phyloP scores from a whole-genome alignment of 2,329 filamentous ascomycete genomes.

The Neocatenulostroma microsporum region DNA sequence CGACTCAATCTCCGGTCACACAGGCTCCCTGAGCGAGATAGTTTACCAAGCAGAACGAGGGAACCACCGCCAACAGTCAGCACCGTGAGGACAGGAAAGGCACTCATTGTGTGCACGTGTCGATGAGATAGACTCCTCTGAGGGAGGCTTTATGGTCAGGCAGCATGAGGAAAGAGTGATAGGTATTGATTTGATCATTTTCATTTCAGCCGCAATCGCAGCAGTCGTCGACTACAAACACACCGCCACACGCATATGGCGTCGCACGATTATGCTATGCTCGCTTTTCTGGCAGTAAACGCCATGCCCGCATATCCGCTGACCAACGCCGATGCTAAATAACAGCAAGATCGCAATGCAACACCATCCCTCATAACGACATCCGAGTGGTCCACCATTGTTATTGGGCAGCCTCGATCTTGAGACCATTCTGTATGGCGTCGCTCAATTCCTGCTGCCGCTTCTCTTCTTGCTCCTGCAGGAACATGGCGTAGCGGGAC shows the following conservation, averaged over 20 bases:
- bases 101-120: too few relatives aligned
- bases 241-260: not conserved
- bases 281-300: constrained; percentile 6
- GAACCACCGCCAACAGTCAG: too few relatives aligned
- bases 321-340: constrained; percentile 36
- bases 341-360: constrained; percentile 14
- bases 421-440: constrained; percentile 28
- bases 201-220: not conserved
- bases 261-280: constrained; percentile 1
- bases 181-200: not conserved
- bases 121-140: too few relatives aligned
- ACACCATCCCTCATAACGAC: not conserved
- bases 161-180: too few relatives aligned
- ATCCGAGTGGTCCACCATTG: not conserved
- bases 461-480: constrained; percentile 65
- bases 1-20: too few relatives aligned
- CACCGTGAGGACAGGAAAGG: too few relatives aligned
- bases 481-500: constrained; percentile 81
- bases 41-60: too few relatives aligned
- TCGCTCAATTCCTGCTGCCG: constrained; percentile 48
- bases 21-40: too few relatives aligned
- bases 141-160: too few relatives aligned
- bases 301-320: not conserved
- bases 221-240: too few relatives aligned
- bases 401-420: constrained; percentile 20